Evolutionary conservation across 2,329 filamentous ascomycete genomes (phyloP).

Genomic region (Myriosclerotinia curreyana): DNA sequence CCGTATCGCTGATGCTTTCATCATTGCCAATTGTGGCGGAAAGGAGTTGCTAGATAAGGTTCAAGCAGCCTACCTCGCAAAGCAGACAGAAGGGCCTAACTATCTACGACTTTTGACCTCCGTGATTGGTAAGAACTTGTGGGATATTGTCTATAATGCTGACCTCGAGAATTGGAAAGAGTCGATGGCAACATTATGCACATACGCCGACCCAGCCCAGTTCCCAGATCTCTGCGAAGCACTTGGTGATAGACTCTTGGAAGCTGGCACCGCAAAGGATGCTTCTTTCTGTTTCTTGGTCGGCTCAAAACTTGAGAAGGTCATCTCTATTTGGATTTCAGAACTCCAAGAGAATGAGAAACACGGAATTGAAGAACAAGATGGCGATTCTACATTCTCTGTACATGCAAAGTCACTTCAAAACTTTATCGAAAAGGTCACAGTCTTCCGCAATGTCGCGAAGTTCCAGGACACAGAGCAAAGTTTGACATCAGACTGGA

Average conservation of each 20-base stretch:
- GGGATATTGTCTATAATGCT: constrained; percentile 97
- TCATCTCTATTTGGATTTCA: constrained; percentile 87
- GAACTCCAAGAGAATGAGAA: constrained; percentile 84
- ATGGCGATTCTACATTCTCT: constrained; percentile 79
- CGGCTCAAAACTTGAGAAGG: constrained; percentile 95
- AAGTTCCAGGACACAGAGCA: constrained; percentile 83
- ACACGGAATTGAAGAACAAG: constrained; percentile 64
- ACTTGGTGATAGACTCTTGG: constrained; percentile 84
- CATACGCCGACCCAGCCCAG: constrained; percentile 85
- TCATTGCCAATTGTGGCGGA: constrained; percentile 95
- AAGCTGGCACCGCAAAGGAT: constrained; percentile 75
- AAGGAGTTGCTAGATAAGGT: constrained; percentile 93
- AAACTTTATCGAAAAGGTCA: constrained; percentile 96
- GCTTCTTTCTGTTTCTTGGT: constrained; percentile 96
- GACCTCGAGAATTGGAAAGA: constrained; percentile 94
- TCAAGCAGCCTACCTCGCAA: constrained; percentile 84
- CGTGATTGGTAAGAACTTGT: constrained; percentile 92
- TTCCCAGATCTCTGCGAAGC: constrained; percentile 95
- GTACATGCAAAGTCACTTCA: constrained; percentile 86
- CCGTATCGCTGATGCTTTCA: constrained; percentile 91
- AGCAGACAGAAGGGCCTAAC: constrained; percentile 78
- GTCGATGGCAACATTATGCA: constrained; percentile 92
- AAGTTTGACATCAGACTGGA: constrained; percentile 74
- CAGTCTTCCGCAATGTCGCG: constrained; percentile 89
- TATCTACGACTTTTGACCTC: constrained; percentile 88